These are phyloP conservation scores for Euphorbia corollata DNA, from an alignment of 441 rosid species.

Conservation along the genomic window DNA sequence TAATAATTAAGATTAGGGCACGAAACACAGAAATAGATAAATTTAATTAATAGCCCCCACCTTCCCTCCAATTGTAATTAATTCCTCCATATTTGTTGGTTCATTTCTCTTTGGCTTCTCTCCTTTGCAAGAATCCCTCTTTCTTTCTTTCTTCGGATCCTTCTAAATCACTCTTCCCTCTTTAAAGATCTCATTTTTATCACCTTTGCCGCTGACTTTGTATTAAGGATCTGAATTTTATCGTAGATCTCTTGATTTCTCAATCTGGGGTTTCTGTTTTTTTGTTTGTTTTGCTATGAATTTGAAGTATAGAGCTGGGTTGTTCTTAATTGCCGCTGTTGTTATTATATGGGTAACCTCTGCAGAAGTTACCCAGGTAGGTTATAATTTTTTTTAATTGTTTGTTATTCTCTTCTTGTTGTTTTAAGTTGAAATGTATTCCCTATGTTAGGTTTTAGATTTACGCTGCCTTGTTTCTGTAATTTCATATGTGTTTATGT, in stretches of 20 bases:
- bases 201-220: conserved; percentile 13
- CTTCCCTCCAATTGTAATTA: conserved; percentile 3
- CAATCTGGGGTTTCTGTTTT: conserved; percentile 21
- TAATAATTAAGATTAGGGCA: background rate
- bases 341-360: conserved; percentile 98
- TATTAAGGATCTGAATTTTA: conserved; percentile 31
- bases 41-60: background rate
- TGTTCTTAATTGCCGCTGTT: conserved; percentile 75
- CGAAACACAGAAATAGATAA: background rate
- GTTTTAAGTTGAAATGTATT: background rate
- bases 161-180: conserved; percentile 7
- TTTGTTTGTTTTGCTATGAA: conserved; percentile 36
- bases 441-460: conserved; percentile 8
- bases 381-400: background rate
- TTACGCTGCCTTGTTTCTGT: background rate
- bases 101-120: background rate
- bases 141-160: background rate
- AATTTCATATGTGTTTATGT: background rate
- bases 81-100: background rate
- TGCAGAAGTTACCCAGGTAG: conserved; percentile 98
- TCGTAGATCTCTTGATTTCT: conserved; percentile 24
- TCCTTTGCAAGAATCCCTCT: conserved; percentile 11
- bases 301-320: conserved; percentile 82
- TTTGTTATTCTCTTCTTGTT: background rate
- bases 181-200: conserved; percentile 15